phyloP scores from a whole-genome alignment of 192 early-diverging fungal species.

The Rhizoclosmatium sp. region DNA sequence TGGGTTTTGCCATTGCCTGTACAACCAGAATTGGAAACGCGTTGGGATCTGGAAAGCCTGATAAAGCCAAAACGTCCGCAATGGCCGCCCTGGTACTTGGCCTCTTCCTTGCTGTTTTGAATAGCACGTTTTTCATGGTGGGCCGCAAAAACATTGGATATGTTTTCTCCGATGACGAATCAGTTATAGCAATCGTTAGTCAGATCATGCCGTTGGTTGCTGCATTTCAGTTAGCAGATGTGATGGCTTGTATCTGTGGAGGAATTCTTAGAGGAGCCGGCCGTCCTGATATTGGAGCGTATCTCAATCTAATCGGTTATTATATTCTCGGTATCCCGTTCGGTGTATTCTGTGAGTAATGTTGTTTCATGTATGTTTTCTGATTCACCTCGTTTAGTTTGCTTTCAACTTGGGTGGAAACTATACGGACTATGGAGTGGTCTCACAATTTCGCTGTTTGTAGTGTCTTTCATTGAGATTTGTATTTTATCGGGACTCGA shows the following conservation, averaged over 20 bases:
- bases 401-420: slow-evolving; percentile 46
- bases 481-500: slow-evolving; percentile 44
- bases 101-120: slow-evolving; percentile 2
- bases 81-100: slow-evolving; percentile 3
- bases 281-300: slow-evolving; percentile 69
- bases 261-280: slow-evolving; percentile 81
- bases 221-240: slow-evolving; percentile 59
- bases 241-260: slow-evolving; percentile 50
- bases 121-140: slow-evolving; percentile 11
- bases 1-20: slow-evolving; percentile 81
- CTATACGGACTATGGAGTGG: slow-evolving; percentile 58
- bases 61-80: background rate
- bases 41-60: slow-evolving; percentile 25
- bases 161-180: slow-evolving; percentile 70
- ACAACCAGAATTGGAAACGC: slow-evolving; percentile 77
- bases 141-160: slow-evolving; percentile 51
- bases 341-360: slow-evolving; percentile 20
- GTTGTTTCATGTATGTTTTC: slow-evolving; percentile 35
- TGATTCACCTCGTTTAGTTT: slow-evolving; percentile 34
- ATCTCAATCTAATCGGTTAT: slow-evolving; percentile 50
- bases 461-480: slow-evolving; percentile 53
- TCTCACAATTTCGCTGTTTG: slow-evolving; percentile 59
- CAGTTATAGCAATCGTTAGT: slow-evolving; percentile 76
- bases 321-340: slow-evolving; percentile 33
- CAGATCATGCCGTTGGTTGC: slow-evolving; percentile 82